These are phyloP conservation scores for Lasiodiplodia hormozganensis DNA, from an alignment of 2,329 filamentous ascomycete genomes.

Conservation along the genomic window DNA sequence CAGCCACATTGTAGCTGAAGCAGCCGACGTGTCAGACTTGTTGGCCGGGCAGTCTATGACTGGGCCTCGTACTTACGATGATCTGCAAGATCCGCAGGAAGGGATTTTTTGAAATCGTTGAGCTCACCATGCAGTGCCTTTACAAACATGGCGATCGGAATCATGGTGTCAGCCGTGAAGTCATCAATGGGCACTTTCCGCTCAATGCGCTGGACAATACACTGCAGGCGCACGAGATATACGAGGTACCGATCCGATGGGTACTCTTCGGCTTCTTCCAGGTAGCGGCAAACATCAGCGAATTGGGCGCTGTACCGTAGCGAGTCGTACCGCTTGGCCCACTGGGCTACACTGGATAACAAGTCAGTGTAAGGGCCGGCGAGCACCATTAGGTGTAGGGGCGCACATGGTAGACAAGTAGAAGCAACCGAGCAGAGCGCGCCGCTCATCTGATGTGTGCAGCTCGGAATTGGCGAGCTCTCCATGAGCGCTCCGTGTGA, in stretches of 20 bases:
- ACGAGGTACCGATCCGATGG: conserved; percentile 29
- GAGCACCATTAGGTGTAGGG: neutral
- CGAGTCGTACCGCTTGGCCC: conserved; percentile 25
- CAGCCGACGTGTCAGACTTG: neutral
- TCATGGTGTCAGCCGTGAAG: conserved; percentile 22
- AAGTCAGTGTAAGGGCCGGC: neutral
- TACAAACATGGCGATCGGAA: conserved; percentile 29
- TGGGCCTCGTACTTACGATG: conserved; percentile 3
- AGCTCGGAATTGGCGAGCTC: conserved; percentile 40
- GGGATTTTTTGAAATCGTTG: conserved; percentile 2
- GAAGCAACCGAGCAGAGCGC: conserved; percentile 51
- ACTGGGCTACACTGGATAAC: conserved; percentile 20
- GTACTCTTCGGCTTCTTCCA: conserved; percentile 27
- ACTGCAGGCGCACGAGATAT: conserved; percentile 29
- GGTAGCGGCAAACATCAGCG: conserved; percentile 22
- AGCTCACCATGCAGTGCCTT: conserved; percentile 28
- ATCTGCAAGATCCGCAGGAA: conserved; percentile 26
- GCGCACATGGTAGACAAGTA: conserved; percentile 47
- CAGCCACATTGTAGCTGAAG: conserved; percentile 19
- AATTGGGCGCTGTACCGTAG: conserved; percentile 29
- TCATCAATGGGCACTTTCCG: conserved; percentile 28
- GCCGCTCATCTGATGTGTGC: conserved; percentile 46
- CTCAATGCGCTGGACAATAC: conserved; percentile 29
- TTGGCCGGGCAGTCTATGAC: neutral
- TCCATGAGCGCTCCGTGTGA: conserved; percentile 29